Base-by-base conservation (phyloP, 768 basidiomycete species). In the Boletus huronensis region DNA sequence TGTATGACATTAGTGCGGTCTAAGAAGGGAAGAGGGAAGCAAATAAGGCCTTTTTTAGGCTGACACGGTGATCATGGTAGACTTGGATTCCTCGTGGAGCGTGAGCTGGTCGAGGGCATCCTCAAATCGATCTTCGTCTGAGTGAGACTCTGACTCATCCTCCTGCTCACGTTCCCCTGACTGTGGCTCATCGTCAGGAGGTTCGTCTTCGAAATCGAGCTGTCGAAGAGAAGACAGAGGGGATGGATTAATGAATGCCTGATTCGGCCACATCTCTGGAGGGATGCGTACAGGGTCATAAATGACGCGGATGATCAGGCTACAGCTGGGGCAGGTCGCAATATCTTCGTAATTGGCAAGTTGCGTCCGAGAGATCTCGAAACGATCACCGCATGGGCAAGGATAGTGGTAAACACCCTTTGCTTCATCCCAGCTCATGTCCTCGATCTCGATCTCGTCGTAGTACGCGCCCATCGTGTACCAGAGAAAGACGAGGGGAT, bases 371-470 rank as follows among this genome's bases (percentile, higher is more conserved):
- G 88, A 84, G 60, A 98, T 98, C 72, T 98, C 96, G 74, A 98
- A 99, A 39, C 95, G 85, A 74, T 99, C 96, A 9, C 96, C 96
- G 66, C 96, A 98, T 1, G 96, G 95, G 67, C 94, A 99, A 0
- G 95, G 96, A 70, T 95, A 97, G 77, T 98, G 95, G 66, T 86
- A 98, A 5, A 98, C 88, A 39, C 79, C 68, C 66, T 87, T 90
- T 52, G 79, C 82, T 23, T 79, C 78, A 69, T 96, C 93, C 91
- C 92, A 97, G 16, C 75, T 81, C 87, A 97, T 95, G 65, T 97
- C 95, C 67, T 98, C 96, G 50, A 98, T 97, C 69, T 98, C 94
- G 26, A 98, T 84, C 72, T 97, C 95, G 77, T 98, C 94, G 77
- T 98, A 95, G 72, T 90, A 93, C 21, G 87, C 86, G 16, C 85